Percentiles rank a stretch among this genome's conserved stretches.
Evolutionary conservation across 306 rosid species (phyloP).

Genomic region (Ceratonia siliqua): DNA sequence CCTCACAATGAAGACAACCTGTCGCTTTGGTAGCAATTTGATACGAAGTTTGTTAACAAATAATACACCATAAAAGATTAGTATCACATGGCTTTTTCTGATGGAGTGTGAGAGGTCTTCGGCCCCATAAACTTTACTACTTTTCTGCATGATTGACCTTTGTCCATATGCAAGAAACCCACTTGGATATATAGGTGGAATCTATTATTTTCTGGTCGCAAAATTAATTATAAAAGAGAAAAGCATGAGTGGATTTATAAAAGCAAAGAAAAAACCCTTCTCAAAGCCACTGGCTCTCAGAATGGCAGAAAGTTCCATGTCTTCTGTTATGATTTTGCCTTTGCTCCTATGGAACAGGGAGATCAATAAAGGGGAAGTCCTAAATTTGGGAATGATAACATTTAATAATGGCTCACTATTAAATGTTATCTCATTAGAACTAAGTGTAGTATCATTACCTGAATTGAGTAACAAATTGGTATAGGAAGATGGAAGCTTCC

Average conservation of each 20-base stretch:
- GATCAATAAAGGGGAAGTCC: slow-evolving; percentile 4
- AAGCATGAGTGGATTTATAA: slow-evolving; percentile 19
- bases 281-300: slow-evolving; percentile 20
- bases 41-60: slow-evolving; percentile 10
- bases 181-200: slow-evolving; percentile 27
- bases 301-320: slow-evolving; percentile 35
- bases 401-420: slow-evolving; percentile 20
- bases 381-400: not conserved
- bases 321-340: slow-evolving; percentile 30
- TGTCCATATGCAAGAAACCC: slow-evolving; percentile 38
- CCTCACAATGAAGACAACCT: no score
- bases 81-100: slow-evolving; percentile 21
- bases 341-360: slow-evolving; percentile 11
- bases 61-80: slow-evolving; percentile 15
- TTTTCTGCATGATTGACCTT: slow-evolving; percentile 18
- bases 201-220: slow-evolving; percentile 10
- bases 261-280: slow-evolving; percentile 25
- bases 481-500: slow-evolving; percentile 84
- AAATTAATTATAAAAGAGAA: slow-evolving; percentile 9
- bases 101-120: slow-evolving; percentile 1
- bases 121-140: slow-evolving; percentile 23
- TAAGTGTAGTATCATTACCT: slow-evolving; percentile 48
- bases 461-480: slow-evolving; percentile 86
- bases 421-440: slow-evolving; percentile 4
- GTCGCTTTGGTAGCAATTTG: not conserved